Base-by-base conservation (phyloP, 768 basidiomycete species). In the Lyophyllum shimeji region DNA sequence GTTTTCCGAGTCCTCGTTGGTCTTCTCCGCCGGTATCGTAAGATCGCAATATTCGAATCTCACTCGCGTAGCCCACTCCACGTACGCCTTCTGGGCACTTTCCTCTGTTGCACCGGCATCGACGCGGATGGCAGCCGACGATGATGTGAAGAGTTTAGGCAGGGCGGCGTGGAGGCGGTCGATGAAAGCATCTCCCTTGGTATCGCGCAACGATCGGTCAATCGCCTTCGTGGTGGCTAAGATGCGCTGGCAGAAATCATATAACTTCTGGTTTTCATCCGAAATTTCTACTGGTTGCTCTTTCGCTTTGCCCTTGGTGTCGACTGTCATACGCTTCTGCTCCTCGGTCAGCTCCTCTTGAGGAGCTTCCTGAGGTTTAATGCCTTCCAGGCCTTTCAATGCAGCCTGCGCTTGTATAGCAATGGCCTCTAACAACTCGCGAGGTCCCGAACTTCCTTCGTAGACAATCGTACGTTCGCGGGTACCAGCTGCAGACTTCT, bases 11-110 rank as follows among this genome's bases (percentile, higher is more conserved):
- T 74, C 73, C 2, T 74, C 68, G 31, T 69, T 65, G 24, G 34
- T 42, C 11, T 54, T 53, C 24, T 62, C 65, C 33, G 58, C 25
- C 18, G 80, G 72, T 24, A 90, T 67, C 1, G 85, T 81, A 59
- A 97, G 78, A 71, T 97, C 93, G 67, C 93, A 95, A 66, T 97
- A 96, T 69, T 95, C 91, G 72, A 97, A 98, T 50, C 94, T 80
- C 23, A 82, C 82, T 18, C 80, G 77, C 9, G 78, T 90, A 4
- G 91, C 93, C 95, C 95, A 98, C 39, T 89, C 82, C 52, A 90
- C 65, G 68, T 98, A 97, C 7, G 80, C 78, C 66, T 85, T 86
- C 61, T 77, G 76, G 1, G 84, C 76, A 25, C 80, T 81, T 66
- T 89, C 90, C 42, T 91, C 87, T 1, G 87, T 85, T 7, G 76